phyloP scores from a whole-genome alignment of 148 eudicot species.

The Cornus kousa region DNA sequence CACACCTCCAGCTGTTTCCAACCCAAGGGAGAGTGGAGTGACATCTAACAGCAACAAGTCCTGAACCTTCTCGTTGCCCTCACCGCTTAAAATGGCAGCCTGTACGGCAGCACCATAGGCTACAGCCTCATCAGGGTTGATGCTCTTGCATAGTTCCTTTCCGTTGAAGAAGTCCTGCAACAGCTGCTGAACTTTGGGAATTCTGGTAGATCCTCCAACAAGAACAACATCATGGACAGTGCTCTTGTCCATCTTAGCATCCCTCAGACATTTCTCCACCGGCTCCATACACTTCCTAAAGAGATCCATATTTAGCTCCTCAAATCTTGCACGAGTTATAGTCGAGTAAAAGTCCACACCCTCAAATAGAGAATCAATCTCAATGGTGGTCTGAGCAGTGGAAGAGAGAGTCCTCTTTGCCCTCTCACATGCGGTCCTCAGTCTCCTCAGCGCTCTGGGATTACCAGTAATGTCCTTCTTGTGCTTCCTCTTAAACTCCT shows the following conservation, averaged over 20 bases:
- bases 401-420: conserved; percentile 15
- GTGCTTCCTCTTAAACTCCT: conserved; percentile 16
- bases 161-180: neutral
- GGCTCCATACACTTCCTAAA: conserved; percentile 20
- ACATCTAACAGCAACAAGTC: conserved; percentile 1
- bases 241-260: neutral
- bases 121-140: neutral
- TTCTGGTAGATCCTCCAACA: conserved; percentile 1
- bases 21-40: neutral
- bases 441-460: conserved; percentile 7
- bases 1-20: neutral
- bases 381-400: conserved; percentile 12
- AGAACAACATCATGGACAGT: neutral
- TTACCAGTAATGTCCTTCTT: conserved; percentile 14
- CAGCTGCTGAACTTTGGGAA: neutral
- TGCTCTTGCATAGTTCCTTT: neutral
- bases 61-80: neutral
- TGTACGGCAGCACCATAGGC: neutral
- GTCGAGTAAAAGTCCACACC: conserved; percentile 11
- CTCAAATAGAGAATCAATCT: conserved; percentile 7
- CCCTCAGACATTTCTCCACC: conserved; percentile 11
- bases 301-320: conserved; percentile 18
- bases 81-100: neutral
- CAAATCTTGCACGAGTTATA: conserved; percentile 13
- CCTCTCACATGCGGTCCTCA: conserved; percentile 11